Conservation (phyloP, 1,284 basidiomycete genomes). For the Trichosporon sp. region DNA sequence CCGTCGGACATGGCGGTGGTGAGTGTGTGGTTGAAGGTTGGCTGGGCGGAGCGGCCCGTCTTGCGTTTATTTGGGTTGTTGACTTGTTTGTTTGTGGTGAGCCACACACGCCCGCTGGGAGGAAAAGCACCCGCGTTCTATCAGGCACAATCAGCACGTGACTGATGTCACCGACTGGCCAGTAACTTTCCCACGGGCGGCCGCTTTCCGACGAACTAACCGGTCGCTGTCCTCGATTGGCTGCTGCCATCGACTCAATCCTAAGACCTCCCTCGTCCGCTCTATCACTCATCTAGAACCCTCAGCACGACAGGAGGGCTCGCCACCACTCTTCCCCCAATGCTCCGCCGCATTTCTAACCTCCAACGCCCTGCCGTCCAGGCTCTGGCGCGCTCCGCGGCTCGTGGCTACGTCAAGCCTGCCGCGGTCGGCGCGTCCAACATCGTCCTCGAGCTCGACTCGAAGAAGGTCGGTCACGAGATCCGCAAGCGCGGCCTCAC, state of each 20-base stretch:
- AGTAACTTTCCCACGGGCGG: neutral
- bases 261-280: constrained; percentile 2
- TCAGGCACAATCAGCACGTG: neutral
- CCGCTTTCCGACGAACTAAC: neutral
- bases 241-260: constrained; percentile 5
- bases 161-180: neutral
- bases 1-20: constrained; percentile 30
- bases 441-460: constrained; percentile 46
- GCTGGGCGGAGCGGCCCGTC: neutral
- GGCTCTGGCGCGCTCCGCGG: constrained; percentile 16
- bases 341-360: constrained; percentile 35
- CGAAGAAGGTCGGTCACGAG: constrained; percentile 43
- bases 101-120: neutral
- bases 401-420: constrained; percentile 27
- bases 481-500: constrained; percentile 47
- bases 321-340: constrained; percentile 16
- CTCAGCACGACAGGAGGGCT: constrained; percentile 14
- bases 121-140: constrained; percentile 15
- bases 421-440: constrained; percentile 31
- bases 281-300: neutral
- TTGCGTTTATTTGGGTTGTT: constrained; percentile 14
- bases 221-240: constrained; percentile 1
- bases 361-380: constrained; percentile 21
- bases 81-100: constrained; percentile 7
- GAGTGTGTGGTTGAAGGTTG: constrained; percentile 6